Evolutionary conservation across 306 rosid species (phyloP).

Genomic region (Rubus idaeus): DNA sequence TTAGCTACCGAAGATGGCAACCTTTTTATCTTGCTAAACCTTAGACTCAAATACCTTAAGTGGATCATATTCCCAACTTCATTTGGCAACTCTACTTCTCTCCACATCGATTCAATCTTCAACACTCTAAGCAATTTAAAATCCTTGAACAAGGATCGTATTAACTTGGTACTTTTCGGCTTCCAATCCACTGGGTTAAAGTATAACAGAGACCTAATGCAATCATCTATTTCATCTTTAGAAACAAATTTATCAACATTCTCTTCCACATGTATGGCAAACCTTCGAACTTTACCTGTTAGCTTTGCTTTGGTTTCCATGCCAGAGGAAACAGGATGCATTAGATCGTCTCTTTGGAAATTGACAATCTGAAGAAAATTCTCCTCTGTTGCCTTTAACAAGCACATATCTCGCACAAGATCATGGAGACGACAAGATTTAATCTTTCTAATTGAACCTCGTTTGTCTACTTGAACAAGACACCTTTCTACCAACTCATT

Average conservation of each 20-base stretch:
- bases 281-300: conserved; percentile 34
- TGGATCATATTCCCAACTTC: conserved; percentile 21
- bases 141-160: conserved; percentile 4
- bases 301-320: background rate
- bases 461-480: conserved; percentile 49
- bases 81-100: conserved; percentile 28
- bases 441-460: conserved; percentile 31
- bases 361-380: conserved; percentile 28
- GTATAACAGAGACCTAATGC: conserved; percentile 38
- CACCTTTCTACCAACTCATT: conserved; percentile 40
- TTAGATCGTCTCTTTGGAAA: background rate
- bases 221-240: conserved; percentile 5
- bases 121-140: conserved; percentile 44
- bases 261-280: conserved; percentile 34
- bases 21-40: conserved; percentile 20
- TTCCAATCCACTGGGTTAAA: background rate
- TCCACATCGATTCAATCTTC: conserved; percentile 42
- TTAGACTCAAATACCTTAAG: conserved; percentile 37
- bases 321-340: background rate
- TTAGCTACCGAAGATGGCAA: conserved; percentile 45
- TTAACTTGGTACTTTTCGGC: background rate
- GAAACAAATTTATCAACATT: background rate
- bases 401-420: conserved; percentile 48
- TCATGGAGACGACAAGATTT: conserved; percentile 50
- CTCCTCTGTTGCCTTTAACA: conserved; percentile 37